Evolutionary conservation across 495 filamentous ascomycete species (phyloP).

Genomic region (Penicillium malachiteum): DNA sequence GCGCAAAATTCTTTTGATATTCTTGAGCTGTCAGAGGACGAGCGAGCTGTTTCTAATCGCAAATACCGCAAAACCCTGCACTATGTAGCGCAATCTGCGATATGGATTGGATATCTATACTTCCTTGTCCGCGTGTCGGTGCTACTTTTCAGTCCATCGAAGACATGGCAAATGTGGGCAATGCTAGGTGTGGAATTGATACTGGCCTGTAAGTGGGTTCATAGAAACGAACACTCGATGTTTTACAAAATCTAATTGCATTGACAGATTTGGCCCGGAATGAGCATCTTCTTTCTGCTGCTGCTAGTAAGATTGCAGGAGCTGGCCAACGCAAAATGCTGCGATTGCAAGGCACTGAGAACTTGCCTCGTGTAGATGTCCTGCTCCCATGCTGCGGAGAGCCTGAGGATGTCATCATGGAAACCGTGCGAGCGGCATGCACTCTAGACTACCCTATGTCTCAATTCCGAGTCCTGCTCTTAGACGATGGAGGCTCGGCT

Average conservation of each 20-base stretch:
- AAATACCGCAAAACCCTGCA: constrained; percentile 24
- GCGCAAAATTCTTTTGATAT: constrained; percentile 13
- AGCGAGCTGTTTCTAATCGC: constrained; percentile 12
- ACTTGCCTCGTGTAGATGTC: constrained; percentile 45
- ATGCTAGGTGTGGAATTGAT: constrained; percentile 31
- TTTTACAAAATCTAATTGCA: background rate
- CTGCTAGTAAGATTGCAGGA: constrained; percentile 11
- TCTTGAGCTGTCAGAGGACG: constrained; percentile 25
- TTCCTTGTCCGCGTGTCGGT: constrained; percentile 20
- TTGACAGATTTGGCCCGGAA: constrained; percentile 22
- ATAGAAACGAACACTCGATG: background rate
- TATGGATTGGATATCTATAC: constrained; percentile 26
- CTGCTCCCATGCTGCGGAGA: constrained; percentile 52
- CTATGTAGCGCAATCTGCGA: constrained; percentile 20
- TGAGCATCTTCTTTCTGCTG: constrained; percentile 27
- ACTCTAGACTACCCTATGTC: constrained; percentile 47
- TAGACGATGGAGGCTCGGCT: constrained; percentile 48
- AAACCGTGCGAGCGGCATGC: constrained; percentile 51
- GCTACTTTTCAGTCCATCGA: constrained; percentile 4
- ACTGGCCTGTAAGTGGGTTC: constrained; percentile 24
- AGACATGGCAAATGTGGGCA: constrained; percentile 32
- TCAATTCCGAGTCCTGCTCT: constrained; percentile 45
- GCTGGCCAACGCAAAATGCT: constrained; percentile 19
- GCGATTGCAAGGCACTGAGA: constrained; percentile 19
- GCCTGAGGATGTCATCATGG: constrained; percentile 48